These are phyloP conservation scores for Penicillium crystallinum DNA, from an alignment of 495 filamentous ascomycete genomes.

Conservation along the genomic window DNA sequence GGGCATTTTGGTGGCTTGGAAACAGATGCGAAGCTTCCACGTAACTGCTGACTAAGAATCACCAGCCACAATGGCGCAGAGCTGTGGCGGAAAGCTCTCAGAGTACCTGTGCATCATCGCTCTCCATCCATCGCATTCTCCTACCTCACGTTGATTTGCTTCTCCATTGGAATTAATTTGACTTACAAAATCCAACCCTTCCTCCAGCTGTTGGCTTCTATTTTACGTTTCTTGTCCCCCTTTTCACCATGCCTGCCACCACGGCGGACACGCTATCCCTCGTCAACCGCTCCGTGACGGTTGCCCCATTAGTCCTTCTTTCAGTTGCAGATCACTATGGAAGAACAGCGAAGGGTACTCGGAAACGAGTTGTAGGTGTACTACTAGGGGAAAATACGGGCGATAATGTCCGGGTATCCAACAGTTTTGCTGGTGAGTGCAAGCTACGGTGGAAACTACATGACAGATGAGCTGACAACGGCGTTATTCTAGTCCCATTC, in stretches of 20 bases:
- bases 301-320: slow-evolving; percentile 95
- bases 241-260: slow-evolving; percentile 76
- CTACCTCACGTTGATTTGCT: slow-evolving; percentile 5
- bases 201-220: background rate
- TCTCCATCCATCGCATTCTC: slow-evolving; percentile 12
- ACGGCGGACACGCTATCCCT: slow-evolving; percentile 91
- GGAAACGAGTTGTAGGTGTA: slow-evolving; percentile 94
- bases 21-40: too few relatives aligned
- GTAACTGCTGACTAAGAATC: slow-evolving; percentile 13
- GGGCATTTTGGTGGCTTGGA: too few relatives aligned
- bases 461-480: slow-evolving; percentile 13
- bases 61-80: slow-evolving; percentile 18
- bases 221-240: slow-evolving; percentile 6
- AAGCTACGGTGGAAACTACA: slow-evolving; percentile 7
- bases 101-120: slow-evolving; percentile 21
- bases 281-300: slow-evolving; percentile 88
- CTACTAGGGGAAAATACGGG: slow-evolving; percentile 93
- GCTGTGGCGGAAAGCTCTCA: slow-evolving; percentile 23
- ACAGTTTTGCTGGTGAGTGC: slow-evolving; percentile 89
- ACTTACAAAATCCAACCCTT: background rate
- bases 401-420: slow-evolving; percentile 91
- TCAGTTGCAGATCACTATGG: slow-evolving; percentile 98
- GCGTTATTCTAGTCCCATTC: slow-evolving; percentile 69
- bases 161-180: background rate
- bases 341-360: slow-evolving; percentile 79